Evolutionary conservation across 345 rosid genomes (phyloP).

Genomic region (Salix viminalis): DNA sequence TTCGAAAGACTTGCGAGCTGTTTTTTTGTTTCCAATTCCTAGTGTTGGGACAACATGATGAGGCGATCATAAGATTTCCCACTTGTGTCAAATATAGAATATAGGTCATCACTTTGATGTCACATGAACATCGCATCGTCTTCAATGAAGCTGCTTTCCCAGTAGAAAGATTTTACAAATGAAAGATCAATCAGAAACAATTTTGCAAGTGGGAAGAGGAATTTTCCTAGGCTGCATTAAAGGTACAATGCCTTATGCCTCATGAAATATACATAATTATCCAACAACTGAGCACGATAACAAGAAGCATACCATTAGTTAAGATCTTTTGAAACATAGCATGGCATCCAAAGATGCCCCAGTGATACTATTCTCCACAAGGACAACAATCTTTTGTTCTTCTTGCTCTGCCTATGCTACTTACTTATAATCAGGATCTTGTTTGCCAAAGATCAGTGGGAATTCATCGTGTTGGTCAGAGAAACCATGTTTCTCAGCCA

Average conservation of each 20-base stretch:
- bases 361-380: background rate
- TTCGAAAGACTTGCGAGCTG: background rate
- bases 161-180: background rate
- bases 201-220: background rate
- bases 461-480: conserved; percentile 61
- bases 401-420: background rate
- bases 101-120: background rate
- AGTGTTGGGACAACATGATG: background rate
- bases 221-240: background rate
- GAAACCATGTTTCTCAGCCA: conserved; percentile 49
- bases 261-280: background rate
- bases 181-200: background rate
- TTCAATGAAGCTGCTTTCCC: background rate
- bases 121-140: background rate
- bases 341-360: background rate
- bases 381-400: background rate
- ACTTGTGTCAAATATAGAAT: background rate
- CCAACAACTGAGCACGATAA: background rate
- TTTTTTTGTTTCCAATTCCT: background rate
- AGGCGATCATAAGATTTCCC: background rate
- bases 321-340: background rate
- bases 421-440: conserved; percentile 33
- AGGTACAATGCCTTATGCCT: background rate
- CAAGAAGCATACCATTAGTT: background rate
- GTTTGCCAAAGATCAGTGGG: conserved; percentile 54